These are phyloP conservation scores for Colletotrichum somersetense DNA, from an alignment of 2,329 filamentous ascomycete genomes.

Conservation along the genomic window DNA sequence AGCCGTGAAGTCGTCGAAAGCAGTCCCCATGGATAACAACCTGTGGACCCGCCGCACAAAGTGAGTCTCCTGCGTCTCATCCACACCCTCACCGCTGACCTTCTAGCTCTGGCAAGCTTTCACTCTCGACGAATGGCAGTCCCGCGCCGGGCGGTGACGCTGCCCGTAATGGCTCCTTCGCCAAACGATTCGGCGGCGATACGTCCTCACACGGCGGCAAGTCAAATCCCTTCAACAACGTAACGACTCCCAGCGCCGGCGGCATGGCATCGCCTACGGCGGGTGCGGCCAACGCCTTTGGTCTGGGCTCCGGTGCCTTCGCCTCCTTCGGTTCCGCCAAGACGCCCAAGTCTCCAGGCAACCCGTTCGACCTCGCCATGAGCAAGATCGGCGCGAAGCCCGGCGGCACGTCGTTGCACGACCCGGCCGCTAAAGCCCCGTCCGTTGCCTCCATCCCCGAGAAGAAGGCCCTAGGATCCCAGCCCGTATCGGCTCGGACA, in stretches of 20 bases:
- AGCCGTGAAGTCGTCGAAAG: conserved; percentile 44
- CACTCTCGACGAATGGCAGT: conserved; percentile 78
- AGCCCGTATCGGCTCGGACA: conserved; percentile 39
- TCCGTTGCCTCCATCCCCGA: conserved; percentile 66
- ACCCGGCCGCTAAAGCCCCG: conserved; percentile 53
- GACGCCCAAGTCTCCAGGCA: conserved; percentile 87
- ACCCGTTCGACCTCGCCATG: conserved; percentile 82
- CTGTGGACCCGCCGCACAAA: conserved; percentile 87
- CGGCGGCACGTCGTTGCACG: conserved; percentile 59
- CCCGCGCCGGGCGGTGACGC: conserved; percentile 66
- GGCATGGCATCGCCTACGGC: conserved; percentile 81
- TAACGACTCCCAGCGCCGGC: conserved; percentile 77
- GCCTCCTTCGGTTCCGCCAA: conserved; percentile 92
- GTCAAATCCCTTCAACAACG: conserved; percentile 82
- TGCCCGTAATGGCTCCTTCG: conserved; percentile 72
- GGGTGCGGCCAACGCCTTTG: conserved; percentile 88
- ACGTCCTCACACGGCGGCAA: conserved; percentile 80
- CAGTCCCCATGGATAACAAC: conserved; percentile 70
- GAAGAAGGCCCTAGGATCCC: conserved; percentile 60
- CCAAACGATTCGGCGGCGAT: conserved; percentile 82
- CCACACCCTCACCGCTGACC: conserved; percentile 27
- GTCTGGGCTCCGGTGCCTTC: conserved; percentile 93
- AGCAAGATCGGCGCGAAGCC: conserved; percentile 63
- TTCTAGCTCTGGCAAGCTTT: conserved; percentile 86
- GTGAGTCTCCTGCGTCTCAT: conserved; percentile 62